Base-by-base conservation (phyloP, 805 yeast species). In the Saturnispora dispora region DNA sequence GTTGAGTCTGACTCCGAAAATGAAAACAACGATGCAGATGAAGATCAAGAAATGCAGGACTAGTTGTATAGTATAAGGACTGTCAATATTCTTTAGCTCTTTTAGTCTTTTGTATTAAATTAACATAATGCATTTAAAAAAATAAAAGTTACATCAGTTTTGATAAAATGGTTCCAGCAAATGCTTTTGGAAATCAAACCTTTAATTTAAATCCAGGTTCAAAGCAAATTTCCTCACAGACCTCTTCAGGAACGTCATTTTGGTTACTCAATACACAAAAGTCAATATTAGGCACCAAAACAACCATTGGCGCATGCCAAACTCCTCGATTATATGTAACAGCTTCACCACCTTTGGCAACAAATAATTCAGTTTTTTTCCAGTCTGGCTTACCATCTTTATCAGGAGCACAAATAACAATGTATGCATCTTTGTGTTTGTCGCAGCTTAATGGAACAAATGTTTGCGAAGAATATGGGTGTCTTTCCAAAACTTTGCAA, bases 291-390 rank as follows among this genome's bases (percentile, higher is more conserved):
- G 77, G 79, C 33, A 82, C 83, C 9, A 88, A 65, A 2, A 88
- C 91, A 22, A 91, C 83, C 98, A 90, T 90, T 3, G 98, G 97
- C 0, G 97, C 96, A 64, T 90, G 98, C 98, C 98, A 90, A 4
- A 83, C 78, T 1, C 85, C 88, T 11, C 76, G 78, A 0, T 89
- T 95, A 64, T 89, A 89, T 0, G 96, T 90, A 4, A 90, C 88
- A 0, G 96, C 86, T 62, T 89, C 96, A 63, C 86, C 83, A 0
- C 96, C 96, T 51, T 69, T 75, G 57, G 90, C 87, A 5, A 79
- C 57, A 60, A 89, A 90, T 0, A 95, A 96, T 56, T 71, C 74
- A 10, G 83, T 59, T 0, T 77, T 67, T 2, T 68, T 57, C n/a
- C 78, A 75, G 58, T 85, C 86, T 0, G 96, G 96, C 42, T 81